Conservation (phyloP, 176 grass and related monocot genomes). For the Raddia distichophylla region DNA sequence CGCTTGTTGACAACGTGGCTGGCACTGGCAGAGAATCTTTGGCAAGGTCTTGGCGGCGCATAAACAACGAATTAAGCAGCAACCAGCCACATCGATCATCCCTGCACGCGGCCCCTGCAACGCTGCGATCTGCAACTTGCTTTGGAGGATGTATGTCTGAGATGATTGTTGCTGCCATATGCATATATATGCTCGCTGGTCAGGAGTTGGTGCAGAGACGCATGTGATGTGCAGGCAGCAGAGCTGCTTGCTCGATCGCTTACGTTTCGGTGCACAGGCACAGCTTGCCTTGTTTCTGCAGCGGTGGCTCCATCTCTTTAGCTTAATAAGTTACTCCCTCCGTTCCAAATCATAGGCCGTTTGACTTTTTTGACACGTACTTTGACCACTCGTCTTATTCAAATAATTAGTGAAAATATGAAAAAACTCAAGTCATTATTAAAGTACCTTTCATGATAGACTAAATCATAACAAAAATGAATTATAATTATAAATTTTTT, state of each 20-base stretch:
- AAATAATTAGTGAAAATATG: too few species aligned
- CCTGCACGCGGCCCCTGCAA: background rate
- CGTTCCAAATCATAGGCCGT: too few species aligned
- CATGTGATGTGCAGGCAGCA: background rate
- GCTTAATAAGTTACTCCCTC: too few species aligned
- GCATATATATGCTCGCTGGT: background rate
- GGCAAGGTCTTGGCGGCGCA: slow-evolving; percentile 5
- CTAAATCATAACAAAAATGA: too few species aligned
- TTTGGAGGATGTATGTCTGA: slow-evolving; percentile 34
- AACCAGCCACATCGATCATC: background rate
- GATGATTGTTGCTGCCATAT: background rate
- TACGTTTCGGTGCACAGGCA: background rate
- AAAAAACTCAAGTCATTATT: too few species aligned
- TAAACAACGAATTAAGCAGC: background rate
- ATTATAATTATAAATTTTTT: too few species aligned
- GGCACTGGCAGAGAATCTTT: background rate
- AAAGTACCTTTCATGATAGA: too few species aligned
- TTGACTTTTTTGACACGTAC: too few species aligned
- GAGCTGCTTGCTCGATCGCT: background rate
- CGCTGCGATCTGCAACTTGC: background rate
- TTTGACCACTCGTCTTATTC: too few species aligned
- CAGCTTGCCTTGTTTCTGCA: too few species aligned
- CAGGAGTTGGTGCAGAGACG: background rate
- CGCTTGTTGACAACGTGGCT: background rate
- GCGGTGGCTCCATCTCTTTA: too few species aligned